Evolutionary conservation across 208 protist genomes (phyloP), one percentile per base, ranked within the genome.

Genomic region (Crithidia brevicula): DNA sequence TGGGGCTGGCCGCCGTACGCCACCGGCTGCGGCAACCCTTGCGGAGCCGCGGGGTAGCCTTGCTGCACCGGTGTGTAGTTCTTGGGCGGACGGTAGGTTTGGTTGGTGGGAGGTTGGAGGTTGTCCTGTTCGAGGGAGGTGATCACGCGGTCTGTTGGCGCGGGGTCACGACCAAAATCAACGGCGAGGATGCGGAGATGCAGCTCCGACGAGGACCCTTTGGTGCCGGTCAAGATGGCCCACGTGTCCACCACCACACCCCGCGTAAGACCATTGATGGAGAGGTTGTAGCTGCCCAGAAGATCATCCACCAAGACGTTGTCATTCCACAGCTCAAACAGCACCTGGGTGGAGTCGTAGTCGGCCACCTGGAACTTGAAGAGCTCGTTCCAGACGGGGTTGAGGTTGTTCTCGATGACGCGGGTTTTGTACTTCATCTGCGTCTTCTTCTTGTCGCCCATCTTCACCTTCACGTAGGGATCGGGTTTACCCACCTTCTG

Each of bases 361-460:
- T 93, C 85, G 1, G 82, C 79, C 49, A 95, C 77, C 2, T 78
- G 52, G 66, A 95, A 93, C 28, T 67, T 63, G 65, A 92, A 93
- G 28, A 77, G 85, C 59, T 93, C 80, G 38, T 89, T 56, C 85
- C 87, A 95, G 50, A 73, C 67, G 1, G 90, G 90, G 69, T 72
- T 70, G 36, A 80, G 66, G 18, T 43, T 74, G 53, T 89, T 69
- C 40, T 88, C 49, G 22, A 86, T 57, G 13, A 91, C 75, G n/a
- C 76, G 77, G 27, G 90, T 95, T 54, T 89, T 91, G 79, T 88
- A 86, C n/a, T n/a, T n/a, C n/a, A n/a, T n/a, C n/a, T n/a, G n/a
- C n/a, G n/a, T n/a, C n/a, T n/a, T n/a, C 54, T 59, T 75, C 53
- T 79, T 77, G 52, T 86, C 79, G 1, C 76, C 83, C 28, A 50